Base-by-base conservation (phyloP, 192 early-diverging fungal species). In the Entomortierella beljakovae region DNA sequence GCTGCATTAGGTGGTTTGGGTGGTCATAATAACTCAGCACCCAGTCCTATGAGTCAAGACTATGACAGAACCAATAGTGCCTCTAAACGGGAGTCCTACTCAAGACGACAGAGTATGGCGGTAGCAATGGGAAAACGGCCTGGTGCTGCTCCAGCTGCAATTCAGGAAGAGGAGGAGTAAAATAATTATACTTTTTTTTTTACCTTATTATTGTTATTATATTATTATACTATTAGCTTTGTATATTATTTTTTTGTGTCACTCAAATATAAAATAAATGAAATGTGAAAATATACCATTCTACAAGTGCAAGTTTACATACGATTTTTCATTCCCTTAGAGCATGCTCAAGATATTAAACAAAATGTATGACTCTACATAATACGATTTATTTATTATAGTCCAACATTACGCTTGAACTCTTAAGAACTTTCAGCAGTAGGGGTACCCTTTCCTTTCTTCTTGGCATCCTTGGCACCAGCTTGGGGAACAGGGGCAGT, bases 131-230 rank as follows among this genome's bases (percentile, higher is more conserved):
- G 66, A 5, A 79, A 70, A 28, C 55, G 75, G 13, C 35, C 67
- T 18, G 75, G 75, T 18, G 56, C 75, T 3, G 62, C 67, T 3
- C 75, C 75, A 25, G 75, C 75, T 20, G 75, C 68, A 3, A 79
- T 79, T n/a, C 75, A 79, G n/a, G 75, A 79, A 25, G 75, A 79
- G 29, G 75, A 79, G 26, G 75, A 79, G 57, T 79, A 64, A 49
- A 32, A 37, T 46, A 46, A 46, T 10, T n/a, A n/a, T n/a, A n/a
- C n/a, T n/a, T n/a, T n/a, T n/a, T n/a, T n/a, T n/a, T n/a, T n/a
- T n/a, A n/a, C n/a, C n/a, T n/a, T n/a, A n/a, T n/a, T n/a, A n/a
- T n/a, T n/a, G n/a, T n/a, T n/a, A n/a, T n/a, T n/a, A n/a, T n/a
- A n/a, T n/a, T n/a, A n/a, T n/a, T n/a, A n/a, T n/a, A n/a, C n/a